Evolutionary conservation across 495 filamentous ascomycete species (phyloP), one percentile per base, ranked within the genome.

Genomic region (Trichocladium antarcticum): DNA sequence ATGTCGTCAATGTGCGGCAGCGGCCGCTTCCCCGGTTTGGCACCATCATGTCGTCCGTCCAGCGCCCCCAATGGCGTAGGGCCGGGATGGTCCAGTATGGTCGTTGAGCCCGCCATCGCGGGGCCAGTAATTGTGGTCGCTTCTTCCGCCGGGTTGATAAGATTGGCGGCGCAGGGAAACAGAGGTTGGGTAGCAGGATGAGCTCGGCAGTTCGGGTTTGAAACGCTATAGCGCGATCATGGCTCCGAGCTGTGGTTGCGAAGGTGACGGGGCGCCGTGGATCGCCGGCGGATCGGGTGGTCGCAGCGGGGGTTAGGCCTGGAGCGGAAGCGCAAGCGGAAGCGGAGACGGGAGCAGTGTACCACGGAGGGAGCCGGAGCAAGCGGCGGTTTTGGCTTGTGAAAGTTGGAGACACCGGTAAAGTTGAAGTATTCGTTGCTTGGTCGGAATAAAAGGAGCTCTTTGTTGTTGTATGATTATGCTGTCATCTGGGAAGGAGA

Each of bases 1-100:
- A 89, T 69, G 62, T 89, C 86, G 53, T 86, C 82, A 55, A 89
- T 80, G 65, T 89, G 85, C 15, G 82, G 78, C 53, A 80, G 82
- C 14, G 68, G 62, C 6, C 62, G 58, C 40, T 60, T 71, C n/a
- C 53, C 55, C 15, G 45, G 50, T 11, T 42, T 49, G 24, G 49
- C 42, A 9, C 50, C 54, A 27, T 29, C 49, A 0, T 45, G 24
- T 10, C 22, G 35, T 3, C 48, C 37, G 19, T 39, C 39, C 24
- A 22, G 15, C 4, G 35, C 50, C 19, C 40, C 51, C 5, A 11
- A 11, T 34, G 42, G 38, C 14, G 50, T 17, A 31, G 53, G 16
- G 37, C 53, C 55, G 14, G 47, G 49, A 48, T 54, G 53, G 41
- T 53, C 34, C 19, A 56, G 7, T 47, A 59, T 9, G 37, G 47